Evolutionary conservation across 345 rosid species (phyloP).

Genomic region (Populus ilicifolia): DNA sequence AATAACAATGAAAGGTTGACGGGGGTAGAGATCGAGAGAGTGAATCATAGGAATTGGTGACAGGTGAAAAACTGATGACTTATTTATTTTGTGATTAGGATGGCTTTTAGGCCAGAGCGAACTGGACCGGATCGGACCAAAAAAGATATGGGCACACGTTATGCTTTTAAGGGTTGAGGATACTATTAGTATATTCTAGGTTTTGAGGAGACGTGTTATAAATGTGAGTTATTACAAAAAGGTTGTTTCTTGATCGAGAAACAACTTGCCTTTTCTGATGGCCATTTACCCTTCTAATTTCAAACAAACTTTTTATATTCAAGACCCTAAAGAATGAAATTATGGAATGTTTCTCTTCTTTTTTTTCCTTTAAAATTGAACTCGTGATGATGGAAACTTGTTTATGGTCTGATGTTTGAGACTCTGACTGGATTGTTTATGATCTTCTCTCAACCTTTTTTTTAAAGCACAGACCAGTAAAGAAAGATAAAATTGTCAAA

Average conservation of each 20-base stretch:
- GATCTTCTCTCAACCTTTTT: no score
- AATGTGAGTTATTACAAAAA: background rate
- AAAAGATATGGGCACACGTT: background rate
- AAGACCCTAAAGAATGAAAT: no score
- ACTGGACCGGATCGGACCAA: background rate
- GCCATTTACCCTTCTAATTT: background rate
- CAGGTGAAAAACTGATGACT: background rate
- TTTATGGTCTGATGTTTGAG: no score
- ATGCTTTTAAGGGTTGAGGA: background rate
- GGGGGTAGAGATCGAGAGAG: background rate
- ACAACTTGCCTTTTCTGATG: background rate
- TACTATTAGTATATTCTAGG: background rate
- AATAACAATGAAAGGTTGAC: background rate
- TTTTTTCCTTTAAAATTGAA: no score
- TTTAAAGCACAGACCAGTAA: no score
- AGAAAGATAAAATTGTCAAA: no score
- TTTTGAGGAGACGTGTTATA: background rate
- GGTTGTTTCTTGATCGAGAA: no score
- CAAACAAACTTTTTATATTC: no score
- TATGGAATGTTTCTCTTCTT: no score
- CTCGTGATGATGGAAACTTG: no score
- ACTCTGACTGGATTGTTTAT: no score
- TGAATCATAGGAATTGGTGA: background rate
- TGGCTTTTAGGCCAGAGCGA: background rate
- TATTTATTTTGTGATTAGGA: background rate